These are phyloP conservation scores for Salix viminalis DNA, from an alignment of 345 rosid species.

Conservation along the genomic window DNA sequence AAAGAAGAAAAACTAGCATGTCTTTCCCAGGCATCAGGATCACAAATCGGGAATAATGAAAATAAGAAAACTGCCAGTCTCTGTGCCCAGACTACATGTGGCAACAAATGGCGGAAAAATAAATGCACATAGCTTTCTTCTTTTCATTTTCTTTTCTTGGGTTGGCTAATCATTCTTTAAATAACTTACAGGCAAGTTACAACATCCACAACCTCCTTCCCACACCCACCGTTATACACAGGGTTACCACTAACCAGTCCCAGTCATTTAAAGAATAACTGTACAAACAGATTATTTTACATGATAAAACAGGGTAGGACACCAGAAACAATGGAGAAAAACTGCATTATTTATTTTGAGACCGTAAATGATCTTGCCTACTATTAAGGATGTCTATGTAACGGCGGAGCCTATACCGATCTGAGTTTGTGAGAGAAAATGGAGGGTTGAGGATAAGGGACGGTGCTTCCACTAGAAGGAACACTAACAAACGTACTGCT, in stretches of 20 bases:
- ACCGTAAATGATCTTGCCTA: slow-evolving; percentile 54
- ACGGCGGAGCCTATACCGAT: slow-evolving; percentile 54
- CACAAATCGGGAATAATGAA: background rate
- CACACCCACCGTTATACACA: slow-evolving; percentile 4
- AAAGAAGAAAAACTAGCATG: too few relatives aligned
- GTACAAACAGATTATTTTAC: slow-evolving; percentile 57
- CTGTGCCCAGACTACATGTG: background rate
- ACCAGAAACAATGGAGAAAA: slow-evolving; percentile 2
- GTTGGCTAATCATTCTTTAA: background rate
- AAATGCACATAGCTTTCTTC: background rate
- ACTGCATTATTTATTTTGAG: slow-evolving; percentile 30
- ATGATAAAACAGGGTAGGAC: slow-evolving; percentile 15
- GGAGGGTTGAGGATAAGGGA: slow-evolving; percentile 82
- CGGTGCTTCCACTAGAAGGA: slow-evolving; percentile 89
- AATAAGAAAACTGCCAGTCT: too few relatives aligned
- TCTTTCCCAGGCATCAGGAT: background rate
- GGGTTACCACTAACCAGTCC: slow-evolving; percentile 13
- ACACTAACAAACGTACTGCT: slow-evolving; percentile 65
- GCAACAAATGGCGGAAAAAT: background rate
- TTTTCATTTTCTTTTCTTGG: background rate
- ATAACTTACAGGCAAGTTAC: slow-evolving; percentile 33
- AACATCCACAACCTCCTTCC: slow-evolving; percentile 26
- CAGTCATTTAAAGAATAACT: slow-evolving; percentile 56
- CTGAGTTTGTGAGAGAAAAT: slow-evolving; percentile 81
- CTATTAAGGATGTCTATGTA: slow-evolving; percentile 69